Base-by-base conservation (phyloP, 495 filamentous ascomycete species). In the Clavariopsis aquatica region DNA sequence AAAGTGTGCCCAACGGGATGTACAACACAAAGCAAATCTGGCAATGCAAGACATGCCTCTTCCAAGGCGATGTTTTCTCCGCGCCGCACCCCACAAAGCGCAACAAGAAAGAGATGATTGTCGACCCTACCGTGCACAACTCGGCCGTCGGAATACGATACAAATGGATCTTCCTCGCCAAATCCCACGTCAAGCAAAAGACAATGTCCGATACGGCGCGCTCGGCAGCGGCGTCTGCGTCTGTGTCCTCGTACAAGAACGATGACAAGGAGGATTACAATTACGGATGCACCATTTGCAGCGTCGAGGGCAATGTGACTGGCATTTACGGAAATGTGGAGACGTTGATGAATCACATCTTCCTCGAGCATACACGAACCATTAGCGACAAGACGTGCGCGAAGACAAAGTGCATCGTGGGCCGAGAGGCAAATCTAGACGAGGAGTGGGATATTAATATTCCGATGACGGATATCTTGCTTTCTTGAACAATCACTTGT, bases 81-180 rank as follows among this genome's bases (percentile, higher is more conserved):
- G 41, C 27, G n/a, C 17, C 54, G 15, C 24, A 52, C 22, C 57
- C 67, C 6, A 19, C 22, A 24, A 62, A 70, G 45, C 52, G 49
- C 17, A 60, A 69, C 7, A 73, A 70, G 46, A 70, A 73, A 45
- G 60, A 53, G 7, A 60, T 56, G 15, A 65, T 63, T 5, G 71
- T 73, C 45, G 76, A 82, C 56, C 64, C 60, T 2, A 61, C 65
- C 15, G 54, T 80, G 10, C 68, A 72, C n/a, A 68, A 69, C 20
- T 20, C 59, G 2, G 54, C 70, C 6, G 73, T 72, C 23, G 78
- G 79, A 0, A 76, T 83, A 36, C 71, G 71, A 13, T 83, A 79
- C 61, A 75, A 79, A 6, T 82, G 77, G 78, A 62, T 74, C n/a
- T 83, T 83, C 61, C 72, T 83, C 31, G 79, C 80, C 17, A 83